A percentile compares a stretch with the other conserved stretches of the same genome.
phyloP scores from a whole-genome alignment of 345 rosid species.

The Pugionium cornutum region DNA sequence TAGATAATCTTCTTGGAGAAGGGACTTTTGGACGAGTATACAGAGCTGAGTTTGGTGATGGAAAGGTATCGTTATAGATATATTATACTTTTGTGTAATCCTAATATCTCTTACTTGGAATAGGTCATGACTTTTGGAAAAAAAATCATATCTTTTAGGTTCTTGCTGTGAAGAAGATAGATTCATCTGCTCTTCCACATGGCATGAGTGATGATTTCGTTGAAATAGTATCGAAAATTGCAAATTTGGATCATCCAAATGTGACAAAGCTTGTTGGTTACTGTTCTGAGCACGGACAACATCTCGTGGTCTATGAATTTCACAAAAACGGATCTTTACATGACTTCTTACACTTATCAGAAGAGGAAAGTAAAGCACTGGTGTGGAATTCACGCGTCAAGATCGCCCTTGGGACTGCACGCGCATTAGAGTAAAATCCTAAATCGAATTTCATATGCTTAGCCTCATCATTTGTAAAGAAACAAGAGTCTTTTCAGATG shows the following conservation, averaged over 20 bases:
- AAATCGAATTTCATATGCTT: neutral
- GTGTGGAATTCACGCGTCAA: conserved; percentile 93
- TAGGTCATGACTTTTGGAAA: neutral
- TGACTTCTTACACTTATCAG: conserved; percentile 75
- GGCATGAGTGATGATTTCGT: conserved; percentile 63
- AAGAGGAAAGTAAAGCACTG: conserved; percentile 74
- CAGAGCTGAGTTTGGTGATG: conserved; percentile 83
- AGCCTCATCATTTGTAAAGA: neutral
- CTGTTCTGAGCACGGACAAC: conserved; percentile 94
- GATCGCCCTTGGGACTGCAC: conserved; percentile 94
- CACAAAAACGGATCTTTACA: conserved; percentile 87
- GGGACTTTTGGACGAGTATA: conserved; percentile 96
- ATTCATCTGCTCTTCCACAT: conserved; percentile 67
- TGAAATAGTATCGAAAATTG: conserved; percentile 75
- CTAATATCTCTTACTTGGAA: conserved; percentile 3
- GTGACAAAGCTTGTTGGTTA: conserved; percentile 87
- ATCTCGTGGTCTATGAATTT: conserved; percentile 80
- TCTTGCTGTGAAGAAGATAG: conserved; percentile 92
- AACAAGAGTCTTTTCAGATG: neutral
- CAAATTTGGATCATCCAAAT: conserved; percentile 81
- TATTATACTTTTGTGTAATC: neutral
- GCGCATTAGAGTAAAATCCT: conserved; percentile 79
- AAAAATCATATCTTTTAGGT: conserved; percentile 49
- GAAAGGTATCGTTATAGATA: conserved; percentile 53
- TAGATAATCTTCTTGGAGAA: conserved; percentile 91